Conservation (phyloP, 2,329 filamentous ascomycete species). For the Aspergillus amoenus region DNA sequence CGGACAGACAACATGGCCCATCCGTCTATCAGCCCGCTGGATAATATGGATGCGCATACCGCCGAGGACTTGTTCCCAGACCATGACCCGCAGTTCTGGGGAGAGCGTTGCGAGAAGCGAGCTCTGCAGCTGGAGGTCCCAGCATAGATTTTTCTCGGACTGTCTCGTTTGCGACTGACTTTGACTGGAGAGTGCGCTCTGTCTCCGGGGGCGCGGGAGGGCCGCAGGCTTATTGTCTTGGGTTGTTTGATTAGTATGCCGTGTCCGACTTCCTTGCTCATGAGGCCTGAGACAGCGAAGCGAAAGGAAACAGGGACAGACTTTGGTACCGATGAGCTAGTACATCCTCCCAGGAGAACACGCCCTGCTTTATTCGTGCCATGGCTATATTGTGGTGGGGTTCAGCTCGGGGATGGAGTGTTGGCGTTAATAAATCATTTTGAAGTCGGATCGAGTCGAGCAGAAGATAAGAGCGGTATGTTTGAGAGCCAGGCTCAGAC, state of each 20-base stretch:
- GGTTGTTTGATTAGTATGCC: background rate
- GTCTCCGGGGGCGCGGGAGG: conserved; percentile 18
- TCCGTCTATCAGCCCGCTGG: conserved; percentile 30
- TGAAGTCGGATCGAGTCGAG: background rate
- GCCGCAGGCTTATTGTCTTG: conserved; percentile 32
- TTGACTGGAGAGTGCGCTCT: conserved; percentile 10
- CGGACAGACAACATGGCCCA: conserved; percentile 35
- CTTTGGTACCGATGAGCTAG: conserved; percentile 41
- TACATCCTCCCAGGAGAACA: conserved; percentile 44
- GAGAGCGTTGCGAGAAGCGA: conserved; percentile 33
- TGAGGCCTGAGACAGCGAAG: background rate
- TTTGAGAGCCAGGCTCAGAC: background rate
- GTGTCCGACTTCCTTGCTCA: background rate
- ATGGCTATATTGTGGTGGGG: conserved; percentile 18
- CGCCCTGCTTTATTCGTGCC: conserved; percentile 36
- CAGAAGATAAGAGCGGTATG: background rate
- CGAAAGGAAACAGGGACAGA: conserved; percentile 27
- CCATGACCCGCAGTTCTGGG: conserved; percentile 36
- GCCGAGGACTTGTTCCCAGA: conserved; percentile 37
- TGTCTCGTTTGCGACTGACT: conserved; percentile 12
- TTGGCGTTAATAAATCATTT: conserved; percentile 4
- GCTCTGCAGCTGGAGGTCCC: conserved; percentile 25
- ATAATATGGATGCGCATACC: conserved; percentile 36
- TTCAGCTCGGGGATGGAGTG: too few relatives aligned
- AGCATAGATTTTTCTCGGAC: conserved; percentile 14